A percentile compares a stretch with the other conserved stretches of the same genome.
Evolutionary conservation across 2,329 filamentous ascomycete genomes (phyloP).

Genomic region (Pestalotiopsis sp.): DNA sequence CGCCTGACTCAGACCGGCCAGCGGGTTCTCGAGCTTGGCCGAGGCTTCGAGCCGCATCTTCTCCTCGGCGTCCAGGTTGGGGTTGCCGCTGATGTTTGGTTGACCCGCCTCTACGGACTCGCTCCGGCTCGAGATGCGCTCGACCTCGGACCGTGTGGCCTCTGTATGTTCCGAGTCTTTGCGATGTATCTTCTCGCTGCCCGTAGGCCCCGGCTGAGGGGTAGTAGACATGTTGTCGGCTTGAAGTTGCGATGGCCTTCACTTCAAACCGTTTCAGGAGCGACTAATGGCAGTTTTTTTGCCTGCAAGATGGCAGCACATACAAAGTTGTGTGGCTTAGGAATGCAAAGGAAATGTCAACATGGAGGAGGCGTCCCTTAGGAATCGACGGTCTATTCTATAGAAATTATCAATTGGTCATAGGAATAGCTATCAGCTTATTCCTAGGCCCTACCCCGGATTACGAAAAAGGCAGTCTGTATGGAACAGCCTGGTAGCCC

Average conservation of each 20-base stretch:
- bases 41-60: conserved; percentile 36
- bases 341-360: neutral
- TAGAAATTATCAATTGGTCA: neutral
- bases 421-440: neutral
- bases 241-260: neutral
- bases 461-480: neutral
- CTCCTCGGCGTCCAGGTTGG: conserved; percentile 26
- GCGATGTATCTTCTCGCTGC: conserved; percentile 19
- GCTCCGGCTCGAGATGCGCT: conserved; percentile 20
- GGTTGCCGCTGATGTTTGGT: neutral
- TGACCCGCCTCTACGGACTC: conserved; percentile 14
- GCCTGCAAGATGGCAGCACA: neutral
- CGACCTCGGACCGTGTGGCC: conserved; percentile 28
- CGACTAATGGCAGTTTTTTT: neutral
- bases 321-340: neutral
- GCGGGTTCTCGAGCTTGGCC: conserved; percentile 41
- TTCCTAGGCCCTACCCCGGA: neutral
- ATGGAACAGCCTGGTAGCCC: neutral
- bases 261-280: neutral
- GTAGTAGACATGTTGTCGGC: neutral
- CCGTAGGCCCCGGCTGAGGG: neutral
- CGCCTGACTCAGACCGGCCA: conserved; percentile 39
- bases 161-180: conserved; percentile 28
- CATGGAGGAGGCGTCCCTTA: neutral
- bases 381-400: neutral